phyloP scores from a whole-genome alignment of 306 rosid species.

The Senna siamea region DNA sequence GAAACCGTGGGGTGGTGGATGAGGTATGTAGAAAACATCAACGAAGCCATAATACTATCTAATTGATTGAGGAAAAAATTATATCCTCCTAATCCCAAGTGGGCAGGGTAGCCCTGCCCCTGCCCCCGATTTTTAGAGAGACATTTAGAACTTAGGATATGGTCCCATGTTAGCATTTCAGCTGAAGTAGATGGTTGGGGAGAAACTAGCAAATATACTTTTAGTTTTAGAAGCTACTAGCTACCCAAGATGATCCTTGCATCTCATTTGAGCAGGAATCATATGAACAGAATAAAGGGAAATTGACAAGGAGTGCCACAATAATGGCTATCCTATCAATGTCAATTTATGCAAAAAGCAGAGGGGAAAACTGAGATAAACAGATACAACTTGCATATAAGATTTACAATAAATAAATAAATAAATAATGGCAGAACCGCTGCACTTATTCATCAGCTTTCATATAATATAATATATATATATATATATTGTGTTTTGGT shows the following conservation, averaged over 20 bases:
- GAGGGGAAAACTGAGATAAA: too few species aligned
- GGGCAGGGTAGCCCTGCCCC: slow-evolving; percentile 12
- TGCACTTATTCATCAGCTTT: slow-evolving; percentile 11
- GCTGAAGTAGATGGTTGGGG: not conserved
- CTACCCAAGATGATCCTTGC: not conserved
- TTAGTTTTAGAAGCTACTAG: not conserved
- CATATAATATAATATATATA: too few species aligned
- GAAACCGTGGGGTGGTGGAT: not conserved
- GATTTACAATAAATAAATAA: not conserved
- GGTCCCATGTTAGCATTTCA: slow-evolving; percentile 7
- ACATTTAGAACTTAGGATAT: not conserved
- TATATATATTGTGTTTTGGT: not conserved
- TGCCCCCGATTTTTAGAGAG: slow-evolving; percentile 5
- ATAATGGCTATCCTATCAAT: not conserved
- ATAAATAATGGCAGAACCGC: not conserved
- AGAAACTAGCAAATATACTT: not conserved
- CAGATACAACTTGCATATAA: not conserved
- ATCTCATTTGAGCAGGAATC: not conserved
- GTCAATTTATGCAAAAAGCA: too few species aligned
- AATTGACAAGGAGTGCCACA: not conserved
- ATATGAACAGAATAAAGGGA: slow-evolving; percentile 7
- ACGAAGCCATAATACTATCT: not conserved
- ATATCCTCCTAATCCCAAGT: not conserved
- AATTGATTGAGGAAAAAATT: not conserved
- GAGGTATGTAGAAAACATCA: slow-evolving; percentile 7